phyloP scores from a whole-genome alignment of 1,284 basidiomycete genomes.

The Puccinia coronata region DNA sequence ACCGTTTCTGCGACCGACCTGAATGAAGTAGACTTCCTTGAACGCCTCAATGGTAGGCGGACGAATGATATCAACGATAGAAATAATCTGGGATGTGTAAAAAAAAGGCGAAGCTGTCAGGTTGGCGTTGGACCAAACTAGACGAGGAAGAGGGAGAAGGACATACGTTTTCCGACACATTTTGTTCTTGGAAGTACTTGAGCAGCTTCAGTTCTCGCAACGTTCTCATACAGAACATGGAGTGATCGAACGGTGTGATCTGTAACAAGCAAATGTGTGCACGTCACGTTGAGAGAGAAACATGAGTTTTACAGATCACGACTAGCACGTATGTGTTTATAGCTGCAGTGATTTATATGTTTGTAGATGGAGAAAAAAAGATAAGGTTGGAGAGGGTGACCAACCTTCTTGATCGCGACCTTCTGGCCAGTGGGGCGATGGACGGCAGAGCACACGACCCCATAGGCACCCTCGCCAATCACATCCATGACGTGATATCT shows the following conservation, averaged over 20 bases:
- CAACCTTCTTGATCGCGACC: conserved; percentile 61
- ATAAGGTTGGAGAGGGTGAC: conserved; percentile 53
- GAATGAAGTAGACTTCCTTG: conserved; percentile 85
- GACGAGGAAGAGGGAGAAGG: neutral
- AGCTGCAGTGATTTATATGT: too few relatives aligned
- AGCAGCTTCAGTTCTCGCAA: conserved; percentile 74
- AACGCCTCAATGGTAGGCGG: conserved; percentile 83
- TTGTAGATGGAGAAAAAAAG: conserved; percentile 50
- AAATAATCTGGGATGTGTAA: conserved; percentile 63
- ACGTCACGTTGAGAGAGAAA: neutral
- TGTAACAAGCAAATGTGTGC: conserved; percentile 53
- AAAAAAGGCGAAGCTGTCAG: neutral
- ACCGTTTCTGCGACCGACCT: conserved; percentile 56
- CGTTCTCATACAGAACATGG: conserved; percentile 82
- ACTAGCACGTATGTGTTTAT: too few relatives aligned
- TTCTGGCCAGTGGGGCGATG: conserved; percentile 58
- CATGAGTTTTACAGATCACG: too few relatives aligned
- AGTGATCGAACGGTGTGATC: conserved; percentile 82
- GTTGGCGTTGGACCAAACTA: neutral
- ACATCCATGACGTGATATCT: conserved; percentile 57
- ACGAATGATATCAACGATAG: conserved; percentile 90
- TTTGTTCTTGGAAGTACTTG: conserved; percentile 65
- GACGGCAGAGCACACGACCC: conserved; percentile 60
- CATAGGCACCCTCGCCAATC: conserved; percentile 62
- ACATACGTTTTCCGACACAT: conserved; percentile 63